Evolutionary conservation across 176 grass and related monocot species (phyloP).

Genomic region (Zizania latifolia): DNA sequence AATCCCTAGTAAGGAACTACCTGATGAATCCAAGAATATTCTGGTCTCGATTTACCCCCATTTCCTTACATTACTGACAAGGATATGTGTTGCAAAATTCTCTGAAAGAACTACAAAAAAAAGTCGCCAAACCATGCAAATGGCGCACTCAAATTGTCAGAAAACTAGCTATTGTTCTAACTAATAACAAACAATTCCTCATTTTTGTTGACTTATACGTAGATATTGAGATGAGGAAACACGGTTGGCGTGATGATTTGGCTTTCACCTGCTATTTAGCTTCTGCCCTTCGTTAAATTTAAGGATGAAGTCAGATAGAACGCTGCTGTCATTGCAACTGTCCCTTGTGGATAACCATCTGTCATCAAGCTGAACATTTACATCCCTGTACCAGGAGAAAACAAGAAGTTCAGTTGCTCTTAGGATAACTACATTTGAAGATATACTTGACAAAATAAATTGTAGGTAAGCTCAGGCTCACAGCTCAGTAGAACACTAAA

Average conservation of each 20-base stretch:
- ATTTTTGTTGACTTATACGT: background rate
- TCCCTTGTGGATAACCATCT: constrained; percentile 72
- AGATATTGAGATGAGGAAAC: background rate
- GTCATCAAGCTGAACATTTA: constrained; percentile 54
- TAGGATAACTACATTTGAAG: background rate
- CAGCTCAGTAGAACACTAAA: background rate
- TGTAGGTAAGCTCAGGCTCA: background rate
- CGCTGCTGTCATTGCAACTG: constrained; percentile 54
- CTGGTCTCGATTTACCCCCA: no score
- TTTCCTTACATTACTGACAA: background rate
- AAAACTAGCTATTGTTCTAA: background rate
- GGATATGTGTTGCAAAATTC: background rate
- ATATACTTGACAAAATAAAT: background rate
- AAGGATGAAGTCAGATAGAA: constrained; percentile 57
- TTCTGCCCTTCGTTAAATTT: constrained; percentile 45
- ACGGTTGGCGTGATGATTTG: background rate
- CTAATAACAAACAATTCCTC: background rate
- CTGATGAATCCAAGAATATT: background rate
- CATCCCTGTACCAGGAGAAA: constrained; percentile 49
- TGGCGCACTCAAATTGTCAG: background rate
- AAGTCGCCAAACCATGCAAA: background rate
- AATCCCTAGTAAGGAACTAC: background rate
- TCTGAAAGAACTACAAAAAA: background rate
- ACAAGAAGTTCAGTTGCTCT: background rate
- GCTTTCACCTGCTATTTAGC: constrained; percentile 31